Evolutionary conservation across 306 rosid species (phyloP).

Genomic region (Canavalia gladiata): DNA sequence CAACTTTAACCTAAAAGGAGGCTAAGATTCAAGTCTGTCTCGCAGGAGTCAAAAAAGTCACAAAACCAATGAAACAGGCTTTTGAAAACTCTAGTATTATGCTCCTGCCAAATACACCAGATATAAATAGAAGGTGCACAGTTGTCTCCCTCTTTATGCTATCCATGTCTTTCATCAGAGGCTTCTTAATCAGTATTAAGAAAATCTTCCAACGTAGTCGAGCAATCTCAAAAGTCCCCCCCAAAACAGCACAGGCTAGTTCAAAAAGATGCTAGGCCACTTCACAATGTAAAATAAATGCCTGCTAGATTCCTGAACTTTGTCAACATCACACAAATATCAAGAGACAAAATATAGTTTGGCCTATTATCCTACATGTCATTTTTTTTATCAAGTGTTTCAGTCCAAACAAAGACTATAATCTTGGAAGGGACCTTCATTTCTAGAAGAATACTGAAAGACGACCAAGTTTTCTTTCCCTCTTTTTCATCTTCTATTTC

Average conservation of each 20-base stretch:
- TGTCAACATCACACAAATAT: constrained; percentile 1
- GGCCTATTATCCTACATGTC: constrained; percentile 1
- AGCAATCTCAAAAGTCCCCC: constrained; percentile 22
- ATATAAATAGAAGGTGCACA: not conserved
- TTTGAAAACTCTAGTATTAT: constrained; percentile 6
- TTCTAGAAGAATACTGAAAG: not conserved
- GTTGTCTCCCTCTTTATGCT: not conserved
- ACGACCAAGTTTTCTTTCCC: not conserved
- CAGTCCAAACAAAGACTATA: constrained; percentile 18
- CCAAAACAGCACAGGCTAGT: not conserved
- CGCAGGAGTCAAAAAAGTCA: not conserved
- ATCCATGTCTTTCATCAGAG: not conserved
- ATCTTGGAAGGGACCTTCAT: constrained; percentile 26
- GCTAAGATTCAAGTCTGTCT: not conserved
- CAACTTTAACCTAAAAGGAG: constrained; percentile 2
- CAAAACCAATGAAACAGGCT: constrained; percentile 8
- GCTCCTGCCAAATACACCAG: constrained; percentile 14
- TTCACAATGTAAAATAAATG: not conserved
- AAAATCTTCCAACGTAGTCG: constrained; percentile 22
- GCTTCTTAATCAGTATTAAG: constrained; percentile 8
- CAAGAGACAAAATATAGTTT: constrained; percentile 8
- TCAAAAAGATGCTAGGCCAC: constrained; percentile 25
- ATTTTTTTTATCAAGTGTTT: not conserved
- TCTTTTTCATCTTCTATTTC: constrained; percentile 19
- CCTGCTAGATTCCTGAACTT: constrained; percentile 14